Evolutionary conservation across 371 early-diverging fungal genomes (phyloP).

Genomic region (Lichtheimia corymbifera): DNA sequence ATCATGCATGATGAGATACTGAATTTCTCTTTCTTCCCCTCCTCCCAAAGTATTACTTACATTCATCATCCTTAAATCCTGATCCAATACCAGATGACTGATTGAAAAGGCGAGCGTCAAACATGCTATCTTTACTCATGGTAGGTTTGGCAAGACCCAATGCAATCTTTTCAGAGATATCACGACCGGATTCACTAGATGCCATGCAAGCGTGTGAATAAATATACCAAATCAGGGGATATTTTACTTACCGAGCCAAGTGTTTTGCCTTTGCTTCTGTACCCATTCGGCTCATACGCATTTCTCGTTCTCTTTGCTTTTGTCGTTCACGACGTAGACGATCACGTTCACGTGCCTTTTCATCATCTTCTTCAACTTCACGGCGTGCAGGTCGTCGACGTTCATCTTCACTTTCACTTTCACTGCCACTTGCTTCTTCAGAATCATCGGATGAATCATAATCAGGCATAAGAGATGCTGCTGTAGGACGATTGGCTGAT

Average conservation of each 20-base stretch:
- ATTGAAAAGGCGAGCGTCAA: slow-evolving; percentile 93
- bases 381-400: slow-evolving; percentile 7
- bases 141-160: slow-evolving; percentile 94
- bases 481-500: slow-evolving; percentile 39
- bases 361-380: slow-evolving; percentile 43
- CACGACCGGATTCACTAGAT: slow-evolving; percentile 73
- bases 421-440: slow-evolving; percentile 37
- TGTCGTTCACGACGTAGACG: slow-evolving; percentile 83
- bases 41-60: slow-evolving; percentile 33
- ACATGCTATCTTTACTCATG: slow-evolving; percentile 85
- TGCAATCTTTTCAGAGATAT: slow-evolving; percentile 97
- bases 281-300: slow-evolving; percentile 90
- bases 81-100: slow-evolving; percentile 84
- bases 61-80: slow-evolving; percentile 87
- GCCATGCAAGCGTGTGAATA: not conserved
- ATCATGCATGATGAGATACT: not conserved
- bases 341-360: slow-evolving; percentile 79
- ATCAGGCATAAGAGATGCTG: slow-evolving; percentile 44
- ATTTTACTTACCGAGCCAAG: slow-evolving; percentile 58
- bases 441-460: slow-evolving; percentile 53
- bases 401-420: slow-evolving; percentile 16
- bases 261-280: slow-evolving; percentile 84
- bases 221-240: not conserved
- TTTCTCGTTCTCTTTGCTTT: slow-evolving; percentile 84
- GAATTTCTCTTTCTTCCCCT: not conserved